Evolutionary conservation across 306 rosid genomes (phyloP), one percentile per base, ranked within the genome.

Genomic region (Canavalia ensiformis): DNA sequence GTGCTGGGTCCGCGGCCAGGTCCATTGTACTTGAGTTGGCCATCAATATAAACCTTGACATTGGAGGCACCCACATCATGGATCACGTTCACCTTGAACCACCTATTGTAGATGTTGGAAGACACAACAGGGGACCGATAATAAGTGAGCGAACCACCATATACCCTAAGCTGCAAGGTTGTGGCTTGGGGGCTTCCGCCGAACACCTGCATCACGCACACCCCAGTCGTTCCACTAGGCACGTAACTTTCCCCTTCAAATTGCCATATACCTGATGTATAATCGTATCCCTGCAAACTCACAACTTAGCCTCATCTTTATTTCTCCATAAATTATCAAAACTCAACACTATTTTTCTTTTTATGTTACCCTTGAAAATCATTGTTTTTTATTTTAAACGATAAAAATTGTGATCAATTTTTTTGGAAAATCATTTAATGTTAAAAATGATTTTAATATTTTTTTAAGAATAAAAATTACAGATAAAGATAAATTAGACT

Each of bases 211-310:
- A 84, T 86, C 11, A 88, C 65, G 68, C 88, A 79, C 18, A 67
- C 83, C 0, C 88, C 87, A 0, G 31, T 82, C 74, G 90, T 79
- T 10, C 91, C 91, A 12, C 64, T 68, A 0, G 88, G 90, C 5
- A 88, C 83, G 7, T 86, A 84, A n/a, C 76, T 83, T 10, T 78
- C 6, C 77, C 86, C 94, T 85, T 90, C 89, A 73, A 90, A 90
- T 81, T 90, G 87, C 89, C 94, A 85, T 29, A 76, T 67, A 4
- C 88, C 89, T 2, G 87, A 83, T 3, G 84, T 72, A 67, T 87
- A 90, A 50, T 62, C 76, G 8, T 85, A 79, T 7, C 87, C 88
- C 90, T 91, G 69, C 67, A 64, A 47, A 54, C 0, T 31, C 0
- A 58, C 3, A 30, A 44, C 5, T 66, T 41, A 41, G 7, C 11